phyloP scores from a whole-genome alignment of 2,329 filamentous ascomycete genomes.

The Phaeoacremonium minimum region DNA sequence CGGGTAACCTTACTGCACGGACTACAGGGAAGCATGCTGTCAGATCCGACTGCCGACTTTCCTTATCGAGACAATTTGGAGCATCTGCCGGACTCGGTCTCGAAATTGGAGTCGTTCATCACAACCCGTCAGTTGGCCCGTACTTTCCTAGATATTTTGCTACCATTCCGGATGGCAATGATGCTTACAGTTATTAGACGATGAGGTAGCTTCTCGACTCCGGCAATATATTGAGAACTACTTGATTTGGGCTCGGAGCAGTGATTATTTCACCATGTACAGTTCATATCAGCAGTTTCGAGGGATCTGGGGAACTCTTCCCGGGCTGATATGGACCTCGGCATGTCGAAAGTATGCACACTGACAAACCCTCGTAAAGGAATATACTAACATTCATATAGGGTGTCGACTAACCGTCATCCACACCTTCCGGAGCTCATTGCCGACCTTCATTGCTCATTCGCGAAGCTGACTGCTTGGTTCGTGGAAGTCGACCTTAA shows the following conservation, averaged over 20 bases:
- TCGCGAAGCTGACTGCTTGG: constrained; percentile 45
- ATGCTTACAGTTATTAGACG: constrained; percentile 26
- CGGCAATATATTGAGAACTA: constrained; percentile 47
- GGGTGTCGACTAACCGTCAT: constrained; percentile 17
- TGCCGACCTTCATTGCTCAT: constrained; percentile 31
- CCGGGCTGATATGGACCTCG: constrained; percentile 41
- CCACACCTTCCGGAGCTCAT: constrained; percentile 24
- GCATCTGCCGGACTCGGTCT: constrained; percentile 19
- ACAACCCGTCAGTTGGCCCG: constrained; percentile 13
- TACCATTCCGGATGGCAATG: constrained; percentile 15
- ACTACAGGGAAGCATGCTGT: constrained; percentile 12
- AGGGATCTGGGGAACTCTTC: constrained; percentile 48
- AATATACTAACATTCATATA: constrained; percentile 6
- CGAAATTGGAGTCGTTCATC: constrained; percentile 17
- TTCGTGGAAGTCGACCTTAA: constrained; percentile 46
- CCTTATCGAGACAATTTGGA: constrained; percentile 32
- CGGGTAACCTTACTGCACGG: constrained; percentile 16
- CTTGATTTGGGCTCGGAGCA: constrained; percentile 31
- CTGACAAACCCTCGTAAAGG: constrained; percentile 1
- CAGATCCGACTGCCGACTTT: constrained; percentile 41
- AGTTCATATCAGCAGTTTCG: constrained; percentile 38
- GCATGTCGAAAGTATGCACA: constrained; percentile 33
- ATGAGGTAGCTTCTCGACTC: constrained; percentile 37
- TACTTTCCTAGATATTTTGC: constrained; percentile 10
- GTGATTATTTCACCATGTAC: constrained; percentile 27